Conservation (phyloP, 2,329 filamentous ascomycete genomes). For the Trichoderma sp. region DNA sequence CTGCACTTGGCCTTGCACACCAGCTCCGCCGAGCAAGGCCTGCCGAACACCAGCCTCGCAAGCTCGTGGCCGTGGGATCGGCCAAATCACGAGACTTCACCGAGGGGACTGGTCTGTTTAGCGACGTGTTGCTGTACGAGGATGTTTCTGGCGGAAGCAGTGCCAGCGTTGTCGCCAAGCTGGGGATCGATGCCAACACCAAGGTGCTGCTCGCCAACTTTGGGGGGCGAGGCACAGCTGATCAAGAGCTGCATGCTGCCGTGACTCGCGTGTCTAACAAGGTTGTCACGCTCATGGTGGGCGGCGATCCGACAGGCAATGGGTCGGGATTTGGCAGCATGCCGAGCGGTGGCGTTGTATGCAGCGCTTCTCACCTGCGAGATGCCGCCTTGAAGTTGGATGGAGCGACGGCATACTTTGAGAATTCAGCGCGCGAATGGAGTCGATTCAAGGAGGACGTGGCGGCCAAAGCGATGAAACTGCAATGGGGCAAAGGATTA, state of each 20-base stretch:
- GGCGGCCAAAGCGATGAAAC: not conserved
- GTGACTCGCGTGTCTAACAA: not conserved
- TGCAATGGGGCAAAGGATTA: slow-evolving; percentile 13
- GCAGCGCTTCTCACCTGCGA: slow-evolving; percentile 4
- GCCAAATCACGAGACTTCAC: not conserved
- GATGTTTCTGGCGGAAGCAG: not conserved
- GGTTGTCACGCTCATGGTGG: not conserved
- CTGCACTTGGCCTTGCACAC: not conserved
- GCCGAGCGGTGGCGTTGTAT: not conserved
- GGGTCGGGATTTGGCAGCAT: not conserved
- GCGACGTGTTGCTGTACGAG: not conserved
- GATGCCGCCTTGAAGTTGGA: not conserved
- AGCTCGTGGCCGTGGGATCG: not conserved
- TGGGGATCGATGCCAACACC: slow-evolving; percentile 1
- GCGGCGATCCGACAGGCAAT: slow-evolving; percentile 2
- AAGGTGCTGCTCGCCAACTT: slow-evolving; percentile 8
- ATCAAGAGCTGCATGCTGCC: not conserved
- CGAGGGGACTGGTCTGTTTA: not conserved
- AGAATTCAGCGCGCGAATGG: not conserved
- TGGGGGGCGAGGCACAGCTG: not conserved
- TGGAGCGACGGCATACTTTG: not conserved
- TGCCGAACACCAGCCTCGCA: not conserved
- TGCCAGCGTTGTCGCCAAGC: not conserved
- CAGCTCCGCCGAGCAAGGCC: slow-evolving; percentile 4
- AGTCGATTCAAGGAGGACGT: not conserved